These are phyloP conservation scores for Turritis glabra DNA, from an alignment of 345 rosid species.

Conservation along the genomic window DNA sequence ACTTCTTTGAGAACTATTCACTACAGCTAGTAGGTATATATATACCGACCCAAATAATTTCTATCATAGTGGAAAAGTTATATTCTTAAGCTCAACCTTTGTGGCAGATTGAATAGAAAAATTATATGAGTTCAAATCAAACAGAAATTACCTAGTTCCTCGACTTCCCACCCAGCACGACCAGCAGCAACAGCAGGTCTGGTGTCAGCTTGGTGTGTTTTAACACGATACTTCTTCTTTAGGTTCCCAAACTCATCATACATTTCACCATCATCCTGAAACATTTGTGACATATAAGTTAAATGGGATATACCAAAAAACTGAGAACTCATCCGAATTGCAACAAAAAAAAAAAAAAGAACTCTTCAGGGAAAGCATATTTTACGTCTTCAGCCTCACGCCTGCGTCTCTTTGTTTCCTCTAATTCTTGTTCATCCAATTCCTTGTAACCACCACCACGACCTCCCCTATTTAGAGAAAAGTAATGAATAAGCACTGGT, in stretches of 20 bases:
- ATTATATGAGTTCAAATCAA: neutral
- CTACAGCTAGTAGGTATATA: neutral
- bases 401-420: slow-evolving; percentile 91
- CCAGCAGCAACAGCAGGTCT: slow-evolving; percentile 74
- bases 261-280: slow-evolving; percentile 96
- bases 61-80: neutral
- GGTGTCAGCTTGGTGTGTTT: slow-evolving; percentile 74
- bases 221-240: slow-evolving; percentile 92
- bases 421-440: slow-evolving; percentile 96
- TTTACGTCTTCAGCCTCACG: slow-evolving; percentile 92
- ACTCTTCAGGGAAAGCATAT: slow-evolving; percentile 19
- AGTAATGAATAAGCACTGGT: neutral
- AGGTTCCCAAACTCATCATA: slow-evolving; percentile 99
- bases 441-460: slow-evolving; percentile 99
- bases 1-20: neutral
- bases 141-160: slow-evolving; percentile 64
- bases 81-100: neutral
- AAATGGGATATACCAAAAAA: slow-evolving; percentile 18
- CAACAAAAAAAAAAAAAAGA: neutral
- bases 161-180: slow-evolving; percentile 99
- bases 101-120: neutral
- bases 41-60: neutral
- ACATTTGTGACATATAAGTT: slow-evolving; percentile 10
- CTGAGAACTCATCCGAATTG: neutral
- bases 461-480: slow-evolving; percentile 71